phyloP scores from a whole-genome alignment of 2,329 filamentous ascomycete species.

The Apiospora hydei region DNA sequence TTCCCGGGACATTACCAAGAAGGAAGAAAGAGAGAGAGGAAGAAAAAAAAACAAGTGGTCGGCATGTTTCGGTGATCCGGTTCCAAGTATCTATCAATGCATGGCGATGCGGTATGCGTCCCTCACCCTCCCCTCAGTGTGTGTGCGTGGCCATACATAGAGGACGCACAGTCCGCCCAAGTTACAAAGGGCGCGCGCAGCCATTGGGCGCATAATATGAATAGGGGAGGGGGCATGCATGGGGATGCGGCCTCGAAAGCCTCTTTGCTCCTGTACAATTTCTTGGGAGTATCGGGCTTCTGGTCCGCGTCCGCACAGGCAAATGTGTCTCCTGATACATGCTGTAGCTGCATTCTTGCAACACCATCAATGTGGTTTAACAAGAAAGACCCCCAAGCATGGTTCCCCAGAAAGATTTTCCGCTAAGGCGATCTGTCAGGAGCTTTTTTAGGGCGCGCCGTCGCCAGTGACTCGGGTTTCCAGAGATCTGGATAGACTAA shows the following conservation, averaged over 20 bases:
- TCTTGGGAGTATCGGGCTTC: slow-evolving; percentile 8
- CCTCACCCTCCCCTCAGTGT: not conserved
- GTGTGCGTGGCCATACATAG: not conserved
- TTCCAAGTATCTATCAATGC: not conserved
- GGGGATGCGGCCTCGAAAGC: slow-evolving; percentile 14
- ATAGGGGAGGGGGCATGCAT: slow-evolving; percentile 23
- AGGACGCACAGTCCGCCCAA: slow-evolving; percentile 3
- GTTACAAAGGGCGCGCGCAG: not conserved
- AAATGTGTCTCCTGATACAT: slow-evolving; percentile 15
- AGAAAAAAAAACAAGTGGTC: not conserved
- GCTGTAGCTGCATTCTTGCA: slow-evolving; percentile 16
- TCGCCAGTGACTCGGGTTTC: slow-evolving; percentile 30
- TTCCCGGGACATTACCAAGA: slow-evolving; percentile 15
- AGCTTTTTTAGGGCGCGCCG: slow-evolving; percentile 42
- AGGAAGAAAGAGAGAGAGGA: not conserved
- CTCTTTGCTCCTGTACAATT: slow-evolving; percentile 10
- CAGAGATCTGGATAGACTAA: slow-evolving; percentile 44
- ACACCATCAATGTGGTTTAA: slow-evolving; percentile 16
- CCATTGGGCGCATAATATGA: slow-evolving; percentile 3
- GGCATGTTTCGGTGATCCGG: slow-evolving; percentile 9
- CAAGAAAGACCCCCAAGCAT: slow-evolving; percentile 26
- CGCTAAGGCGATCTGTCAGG: slow-evolving; percentile 45
- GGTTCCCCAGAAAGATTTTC: slow-evolving; percentile 46
- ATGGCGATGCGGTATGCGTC: not conserved
- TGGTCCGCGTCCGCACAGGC: slow-evolving; percentile 13